Conservation (phyloP, 257 asterid genomes). For the Solanum etuberosum region DNA sequence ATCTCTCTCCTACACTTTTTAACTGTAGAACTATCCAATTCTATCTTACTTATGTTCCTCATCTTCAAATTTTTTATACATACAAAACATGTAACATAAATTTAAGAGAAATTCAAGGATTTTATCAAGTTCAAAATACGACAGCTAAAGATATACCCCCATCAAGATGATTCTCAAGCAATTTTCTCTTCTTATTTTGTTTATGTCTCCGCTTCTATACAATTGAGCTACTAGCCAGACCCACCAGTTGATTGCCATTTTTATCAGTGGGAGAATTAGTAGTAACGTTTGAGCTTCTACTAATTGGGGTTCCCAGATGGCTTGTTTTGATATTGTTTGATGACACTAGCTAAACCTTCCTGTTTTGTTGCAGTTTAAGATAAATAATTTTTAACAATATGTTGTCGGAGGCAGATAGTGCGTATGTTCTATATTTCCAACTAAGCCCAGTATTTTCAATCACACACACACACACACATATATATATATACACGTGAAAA, state of each 20-base stretch:
- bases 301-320: constrained; percentile 23
- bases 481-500: no score
- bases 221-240: constrained; percentile 21
- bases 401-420: no score
- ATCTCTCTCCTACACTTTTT: constrained; percentile 58
- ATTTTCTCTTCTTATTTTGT: constrained; percentile 28
- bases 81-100: constrained; percentile 10
- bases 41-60: constrained; percentile 46
- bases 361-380: constrained; percentile 11
- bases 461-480: no score
- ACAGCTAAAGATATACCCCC: constrained; percentile 39
- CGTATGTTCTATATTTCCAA: no score
- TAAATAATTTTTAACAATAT: no score
- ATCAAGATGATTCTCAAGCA: constrained; percentile 27
- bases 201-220: constrained; percentile 22
- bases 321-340: constrained; percentile 35
- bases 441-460: no score
- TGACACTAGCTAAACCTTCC: constrained; percentile 34
- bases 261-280: constrained; percentile 38
- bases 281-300: not conserved
- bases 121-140: not conserved
- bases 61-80: constrained; percentile 33
- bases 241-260: constrained; percentile 28
- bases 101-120: not conserved
- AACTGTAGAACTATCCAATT: constrained; percentile 38